These are phyloP conservation scores for Sporothrix brunneoviolacea DNA, from an alignment of 2,329 filamentous ascomycete genomes.

Conservation along the genomic window DNA sequence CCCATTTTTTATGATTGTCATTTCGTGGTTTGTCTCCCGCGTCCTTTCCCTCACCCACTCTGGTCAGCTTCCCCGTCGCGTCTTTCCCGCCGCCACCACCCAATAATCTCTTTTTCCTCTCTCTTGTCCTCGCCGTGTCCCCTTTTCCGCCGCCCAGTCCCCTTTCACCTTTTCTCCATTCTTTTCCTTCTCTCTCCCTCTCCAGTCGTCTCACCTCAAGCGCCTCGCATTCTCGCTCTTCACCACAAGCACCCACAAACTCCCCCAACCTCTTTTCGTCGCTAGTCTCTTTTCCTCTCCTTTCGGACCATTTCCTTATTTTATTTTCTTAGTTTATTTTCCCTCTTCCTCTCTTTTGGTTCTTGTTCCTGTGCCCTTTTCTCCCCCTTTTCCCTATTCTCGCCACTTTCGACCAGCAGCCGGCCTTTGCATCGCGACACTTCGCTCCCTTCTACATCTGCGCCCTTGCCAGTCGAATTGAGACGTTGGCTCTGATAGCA, in stretches of 20 bases:
- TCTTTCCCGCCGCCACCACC: conserved; percentile 6
- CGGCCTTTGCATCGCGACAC: background rate
- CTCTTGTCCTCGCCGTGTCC: background rate
- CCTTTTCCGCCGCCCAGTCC: conserved; percentile 1
- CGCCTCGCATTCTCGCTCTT: background rate
- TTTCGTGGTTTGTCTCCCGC: conserved; percentile 3
- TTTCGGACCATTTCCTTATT: conserved; percentile 9
- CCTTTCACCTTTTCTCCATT: conserved; percentile 5
- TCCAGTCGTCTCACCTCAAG: background rate
- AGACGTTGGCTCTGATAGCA: too few relatives aligned
- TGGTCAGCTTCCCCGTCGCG: conserved; percentile 10
- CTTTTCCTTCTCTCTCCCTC: background rate
- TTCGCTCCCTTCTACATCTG: background rate
- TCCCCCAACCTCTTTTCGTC: conserved; percentile 12
- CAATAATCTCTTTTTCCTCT: conserved; percentile 10
- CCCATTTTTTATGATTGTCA: conserved; percentile 8
- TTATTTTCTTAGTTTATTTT: conserved; percentile 10
- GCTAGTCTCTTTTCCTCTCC: conserved; percentile 7
- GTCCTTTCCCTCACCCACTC: too few relatives aligned
- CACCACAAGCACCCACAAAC: background rate
- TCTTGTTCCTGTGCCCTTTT: conserved; percentile 16
- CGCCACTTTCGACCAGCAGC: conserved; percentile 6
- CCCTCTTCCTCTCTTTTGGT: background rate
- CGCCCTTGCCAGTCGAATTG: too few relatives aligned
- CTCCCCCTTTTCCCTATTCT: conserved; percentile 20